These are phyloP conservation scores for Termitomyces sp. DNA, from an alignment of 768 basidiomycete genomes.

Conservation along the genomic window DNA sequence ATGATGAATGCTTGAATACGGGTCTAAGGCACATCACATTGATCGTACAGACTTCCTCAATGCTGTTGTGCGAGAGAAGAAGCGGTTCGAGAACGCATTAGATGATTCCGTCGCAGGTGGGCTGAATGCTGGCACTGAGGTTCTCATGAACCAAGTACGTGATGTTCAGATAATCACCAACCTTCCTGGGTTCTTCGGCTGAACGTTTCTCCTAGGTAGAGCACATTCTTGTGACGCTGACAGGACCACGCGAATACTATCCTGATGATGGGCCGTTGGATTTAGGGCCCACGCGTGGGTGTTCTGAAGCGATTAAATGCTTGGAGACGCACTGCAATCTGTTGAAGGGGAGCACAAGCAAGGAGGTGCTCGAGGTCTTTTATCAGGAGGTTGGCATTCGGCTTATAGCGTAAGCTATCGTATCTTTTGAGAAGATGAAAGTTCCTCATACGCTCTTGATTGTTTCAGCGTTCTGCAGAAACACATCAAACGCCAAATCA, in stretches of 20 bases:
- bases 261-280: conserved; percentile 81
- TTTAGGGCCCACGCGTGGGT: conserved; percentile 80
- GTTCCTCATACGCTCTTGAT: not conserved
- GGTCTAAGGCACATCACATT: conserved; percentile 69
- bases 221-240: conserved; percentile 81
- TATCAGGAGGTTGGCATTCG: conserved; percentile 96
- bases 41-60: conserved; percentile 94
- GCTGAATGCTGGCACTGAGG: conserved; percentile 91
- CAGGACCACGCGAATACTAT: conserved; percentile 84
- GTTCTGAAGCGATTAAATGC: conserved; percentile 84
- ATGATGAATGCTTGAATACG: not conserved
- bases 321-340: conserved; percentile 88
- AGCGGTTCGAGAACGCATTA: conserved; percentile 85
- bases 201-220: conserved; percentile 64
- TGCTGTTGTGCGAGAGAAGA: conserved; percentile 91
- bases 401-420: conserved; percentile 57
- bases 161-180: not conserved
- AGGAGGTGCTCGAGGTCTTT: conserved; percentile 96
- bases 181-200: not conserved
- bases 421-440: not conserved
- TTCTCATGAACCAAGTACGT: conserved; percentile 86
- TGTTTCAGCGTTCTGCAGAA: conserved; percentile 79
- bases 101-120: conserved; percentile 94
- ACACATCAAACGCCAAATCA: conserved; percentile 96
- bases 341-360: conserved; percentile 88